phyloP scores from a whole-genome alignment of 1,284 basidiomycete genomes.

The Cryptococcus sp. region DNA sequence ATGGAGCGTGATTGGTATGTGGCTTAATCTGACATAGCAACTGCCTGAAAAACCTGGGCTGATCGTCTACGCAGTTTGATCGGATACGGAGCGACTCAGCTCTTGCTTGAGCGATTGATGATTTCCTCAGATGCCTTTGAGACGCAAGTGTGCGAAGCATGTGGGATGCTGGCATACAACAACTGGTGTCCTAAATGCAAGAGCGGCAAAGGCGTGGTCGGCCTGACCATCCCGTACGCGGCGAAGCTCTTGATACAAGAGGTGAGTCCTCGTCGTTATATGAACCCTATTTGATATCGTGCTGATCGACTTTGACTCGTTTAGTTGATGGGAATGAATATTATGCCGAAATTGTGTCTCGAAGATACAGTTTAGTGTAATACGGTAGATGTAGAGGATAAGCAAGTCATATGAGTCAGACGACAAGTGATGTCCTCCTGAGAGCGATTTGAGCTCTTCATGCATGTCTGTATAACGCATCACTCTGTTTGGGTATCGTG shows the following conservation, averaged over 20 bases:
- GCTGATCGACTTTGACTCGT: background rate
- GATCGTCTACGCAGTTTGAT: constrained; percentile 61
- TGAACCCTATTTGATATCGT: background rate
- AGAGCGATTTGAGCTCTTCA: no score
- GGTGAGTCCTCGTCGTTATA: constrained; percentile 57
- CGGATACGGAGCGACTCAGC: constrained; percentile 93
- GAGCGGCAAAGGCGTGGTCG: constrained; percentile 91
- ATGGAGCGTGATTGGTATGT: constrained; percentile 90
- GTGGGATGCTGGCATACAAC: constrained; percentile 95
- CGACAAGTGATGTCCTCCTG: no score
- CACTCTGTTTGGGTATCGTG: no score
- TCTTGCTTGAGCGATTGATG: constrained; percentile 95
- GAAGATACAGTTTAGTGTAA: constrained; percentile 56
- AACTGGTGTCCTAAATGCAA: constrained; percentile 93
- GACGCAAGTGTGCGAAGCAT: constrained; percentile 92
- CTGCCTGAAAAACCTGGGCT: background rate
- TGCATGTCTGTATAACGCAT: no score
- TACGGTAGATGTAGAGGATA: background rate
- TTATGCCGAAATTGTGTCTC: constrained; percentile 79
- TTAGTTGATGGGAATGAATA: constrained; percentile 92
- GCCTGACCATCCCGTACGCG: constrained; percentile 97
- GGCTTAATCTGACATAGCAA: constrained; percentile 19
- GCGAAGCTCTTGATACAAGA: constrained; percentile 97
- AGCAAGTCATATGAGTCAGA: no score
- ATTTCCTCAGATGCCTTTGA: constrained; percentile 97